Base-by-base conservation (phyloP, 2,329 filamentous ascomycete species). In the Pseudogymnoascus sp. region DNA sequence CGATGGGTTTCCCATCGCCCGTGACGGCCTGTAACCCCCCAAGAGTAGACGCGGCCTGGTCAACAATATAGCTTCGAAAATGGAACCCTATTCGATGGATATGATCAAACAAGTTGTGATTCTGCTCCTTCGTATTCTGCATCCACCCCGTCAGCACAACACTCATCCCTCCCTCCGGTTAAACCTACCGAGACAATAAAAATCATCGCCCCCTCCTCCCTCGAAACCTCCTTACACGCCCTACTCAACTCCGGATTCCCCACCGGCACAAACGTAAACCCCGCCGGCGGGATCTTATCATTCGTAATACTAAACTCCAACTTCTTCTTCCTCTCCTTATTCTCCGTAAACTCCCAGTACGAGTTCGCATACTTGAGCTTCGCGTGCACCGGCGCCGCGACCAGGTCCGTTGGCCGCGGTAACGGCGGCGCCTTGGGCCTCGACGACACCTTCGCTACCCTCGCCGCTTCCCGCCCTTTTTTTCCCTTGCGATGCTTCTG, bases 181-280 rank as follows among this genome's bases (percentile, higher is more conserved):
- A 74, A n/a, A 74, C 82, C 68, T 78, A 86, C 85, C 70, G 84
- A 85, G 59, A 88, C 85, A 64, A 88, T 86, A 68, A 86, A 88
- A 14, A 87, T 83, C 81, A 86, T 83, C 51, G 83, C 84, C 68
- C 80, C 84, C 61, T 78, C 77, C 68, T 86, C 82, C 67, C 86
- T 79, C 1, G 85, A 88, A 18, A 87, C 73, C 69, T 88, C 85
- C 73, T 88, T 88, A 77, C 86, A 88, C 47, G 78, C 75, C 63
- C 76, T 77, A 4, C 84, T 87, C 69, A 88, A 74, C 66, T 81
- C 77, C 21, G 85, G 85, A 67, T 87, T 83, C 60, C 85, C 85
- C 61, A 83, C 80, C 34, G 85, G 83, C 47, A 88, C 80, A 70
- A 86, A 87, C 66, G 82, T 80, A 70, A 84, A 87, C 47, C 84